Evolutionary conservation across 2,329 filamentous ascomycete genomes (phyloP), one percentile per base, ranked within the genome.

Genomic region (Graphiopsis chlorocephala): DNA sequence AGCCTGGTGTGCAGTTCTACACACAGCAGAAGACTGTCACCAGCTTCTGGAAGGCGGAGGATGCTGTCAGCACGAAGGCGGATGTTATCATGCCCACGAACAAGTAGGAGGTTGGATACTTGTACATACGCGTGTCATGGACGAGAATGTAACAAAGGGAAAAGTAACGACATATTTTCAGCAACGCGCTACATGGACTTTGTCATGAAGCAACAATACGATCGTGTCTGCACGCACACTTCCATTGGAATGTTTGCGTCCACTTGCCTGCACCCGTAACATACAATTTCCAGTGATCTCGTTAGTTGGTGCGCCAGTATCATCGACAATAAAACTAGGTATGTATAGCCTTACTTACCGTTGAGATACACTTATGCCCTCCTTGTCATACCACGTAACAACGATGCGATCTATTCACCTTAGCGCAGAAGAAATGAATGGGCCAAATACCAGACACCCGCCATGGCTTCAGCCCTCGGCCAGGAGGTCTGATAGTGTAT

Each of bases 1-100:
- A 91, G 79, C 92, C 93, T 0, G 95, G 94, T 26, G 80, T 99
- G 76, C 89, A 91, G 76, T 99, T 99, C 77, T 98, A 96, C 80
- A 99, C 95, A 3, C 95, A 98, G 81, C 86, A 91, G 75, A 98
- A 99, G 90, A 99, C 95, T 2, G 95, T 99, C 57, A 99, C 95
- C 61, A 90, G 92, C 70, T 81, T 96, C 76, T 99, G 95, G 95
- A 87, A 88, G 74, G 88, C 86, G 67, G 88, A 93, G 74, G 93
- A 97, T 80, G 93, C 92, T 0, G 85, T 95, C 57, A 89, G 88
- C 63, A 90, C 88, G 70, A 94, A 93, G 85, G 93, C 93, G 17
- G 87, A 89, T 73, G 92, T 96, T 12, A 86, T 91, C 67, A 98
- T 98, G 94, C 94, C 94, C 23, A 90, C 86, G 35, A 86, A 89